These are phyloP conservation scores for Bryoglossum gracile DNA, from an alignment of 495 filamentous ascomycete genomes.

Conservation along the genomic window DNA sequence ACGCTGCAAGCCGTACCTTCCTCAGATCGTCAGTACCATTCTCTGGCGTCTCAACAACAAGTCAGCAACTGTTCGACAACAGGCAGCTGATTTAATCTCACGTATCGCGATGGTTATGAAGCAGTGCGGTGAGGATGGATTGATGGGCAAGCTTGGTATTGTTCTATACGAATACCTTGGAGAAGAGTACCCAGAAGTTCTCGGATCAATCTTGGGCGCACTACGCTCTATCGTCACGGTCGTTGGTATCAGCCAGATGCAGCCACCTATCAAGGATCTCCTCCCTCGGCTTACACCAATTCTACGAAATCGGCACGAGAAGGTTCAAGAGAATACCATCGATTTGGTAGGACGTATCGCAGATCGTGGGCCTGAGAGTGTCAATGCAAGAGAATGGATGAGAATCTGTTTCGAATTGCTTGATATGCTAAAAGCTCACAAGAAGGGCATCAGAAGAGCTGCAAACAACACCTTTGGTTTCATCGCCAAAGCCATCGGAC, in stretches of 20 bases:
- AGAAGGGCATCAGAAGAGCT: conserved; percentile 96
- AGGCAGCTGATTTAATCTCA: conserved; percentile 93
- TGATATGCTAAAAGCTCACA: conserved; percentile 99
- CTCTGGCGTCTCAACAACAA: conserved; percentile 99
- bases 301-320: conserved; percentile 96
- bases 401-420: conserved; percentile 98
- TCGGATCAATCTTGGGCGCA: conserved; percentile 93
- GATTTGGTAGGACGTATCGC: conserved; percentile 98
- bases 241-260: conserved; percentile 97
- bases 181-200: conserved; percentile 97
- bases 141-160: conserved; percentile 92
- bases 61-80: conserved; percentile 88
- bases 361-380: conserved; percentile 89
- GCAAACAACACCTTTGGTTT: conserved; percentile 99
- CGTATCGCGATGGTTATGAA: conserved; percentile 98
- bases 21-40: conserved; percentile 93
- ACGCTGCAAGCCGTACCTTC: conserved; percentile 92
- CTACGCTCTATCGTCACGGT: conserved; percentile 95
- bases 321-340: conserved; percentile 99
- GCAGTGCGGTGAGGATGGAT: conserved; percentile 89
- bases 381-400: conserved; percentile 99
- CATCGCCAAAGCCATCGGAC: conserved; percentile 98
- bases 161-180: conserved; percentile 99
- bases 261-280: conserved; percentile 95
- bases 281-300: conserved; percentile 94